A percentile compares a stretch with the other conserved stretches of the same genome.
Conservation (phyloP, 2,329 filamentous ascomycete genomes). For the Phoma herbarum region DNA sequence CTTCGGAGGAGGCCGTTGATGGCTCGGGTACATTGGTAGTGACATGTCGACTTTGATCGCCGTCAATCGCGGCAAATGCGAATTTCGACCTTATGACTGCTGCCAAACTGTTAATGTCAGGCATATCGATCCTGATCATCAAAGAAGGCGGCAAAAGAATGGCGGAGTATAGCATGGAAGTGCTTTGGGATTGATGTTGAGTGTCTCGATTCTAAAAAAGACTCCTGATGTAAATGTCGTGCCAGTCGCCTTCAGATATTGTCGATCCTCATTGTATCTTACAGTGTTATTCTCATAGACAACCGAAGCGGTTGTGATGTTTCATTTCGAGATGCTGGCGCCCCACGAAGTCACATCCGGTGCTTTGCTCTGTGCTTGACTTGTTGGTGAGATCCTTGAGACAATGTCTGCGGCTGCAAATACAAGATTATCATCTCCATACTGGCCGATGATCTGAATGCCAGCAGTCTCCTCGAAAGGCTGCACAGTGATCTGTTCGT, state of each 20-base stretch:
- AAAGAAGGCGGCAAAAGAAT: not conserved
- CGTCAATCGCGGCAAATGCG: conserved; percentile 4
- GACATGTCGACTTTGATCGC: not conserved
- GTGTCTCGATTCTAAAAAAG: not conserved
- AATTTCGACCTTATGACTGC: not conserved
- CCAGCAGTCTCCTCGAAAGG: conserved; percentile 58
- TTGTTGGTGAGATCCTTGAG: conserved; percentile 12
- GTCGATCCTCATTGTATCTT: not conserved
- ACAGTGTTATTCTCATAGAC: not conserved
- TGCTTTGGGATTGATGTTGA: not conserved
- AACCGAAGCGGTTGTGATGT: not conserved
- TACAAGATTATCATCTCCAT: conserved; percentile 74
- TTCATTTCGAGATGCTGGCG: not conserved
- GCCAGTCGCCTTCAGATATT: not conserved
- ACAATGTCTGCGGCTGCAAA: conserved; percentile 64
- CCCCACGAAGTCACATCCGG: conserved; percentile 29
- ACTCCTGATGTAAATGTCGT: not conserved
- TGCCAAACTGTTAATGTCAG: not conserved
- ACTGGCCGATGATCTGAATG: conserved; percentile 82
- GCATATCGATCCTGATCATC: not conserved
- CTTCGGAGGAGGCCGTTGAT: not conserved
- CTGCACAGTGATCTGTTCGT: conserved; percentile 40
- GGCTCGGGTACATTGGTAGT: not conserved
- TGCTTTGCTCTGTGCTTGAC: conserved; percentile 3
- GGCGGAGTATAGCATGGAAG: not conserved